A percentile compares a stretch with the other conserved stretches of the same genome.
Evolutionary conservation across 2,329 filamentous ascomycete species (phyloP).

Genomic region (Simplicillium sp.): DNA sequence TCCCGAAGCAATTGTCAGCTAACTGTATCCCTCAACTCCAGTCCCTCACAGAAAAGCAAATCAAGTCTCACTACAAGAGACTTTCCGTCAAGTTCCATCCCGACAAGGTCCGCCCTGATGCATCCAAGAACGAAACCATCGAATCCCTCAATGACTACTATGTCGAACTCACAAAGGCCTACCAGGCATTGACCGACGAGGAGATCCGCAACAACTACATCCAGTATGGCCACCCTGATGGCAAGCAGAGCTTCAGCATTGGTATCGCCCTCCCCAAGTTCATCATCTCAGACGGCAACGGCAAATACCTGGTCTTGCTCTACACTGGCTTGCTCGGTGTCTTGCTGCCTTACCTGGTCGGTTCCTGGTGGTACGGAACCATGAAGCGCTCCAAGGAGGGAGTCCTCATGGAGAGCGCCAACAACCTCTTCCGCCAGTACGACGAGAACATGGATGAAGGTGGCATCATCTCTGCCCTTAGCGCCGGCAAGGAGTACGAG

Average conservation of each 20-base stretch:
- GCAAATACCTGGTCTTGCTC: slow-evolving; percentile 86
- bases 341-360: slow-evolving; percentile 83
- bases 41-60: slow-evolving; percentile 79
- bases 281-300: slow-evolving; percentile 86
- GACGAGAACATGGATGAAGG: slow-evolving; percentile 74
- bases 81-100: slow-evolving; percentile 83
- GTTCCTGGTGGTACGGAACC: slow-evolving; percentile 98
- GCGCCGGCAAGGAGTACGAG: slow-evolving; percentile 78
- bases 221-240: slow-evolving; percentile 91
- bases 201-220: slow-evolving; percentile 95
- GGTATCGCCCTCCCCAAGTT: slow-evolving; percentile 92
- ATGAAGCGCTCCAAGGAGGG: slow-evolving; percentile 90
- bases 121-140: slow-evolving; percentile 78
- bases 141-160: slow-evolving; percentile 81
- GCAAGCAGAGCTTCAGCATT: slow-evolving; percentile 97
- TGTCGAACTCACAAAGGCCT: slow-evolving; percentile 94
- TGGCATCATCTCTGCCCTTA: slow-evolving; percentile 71
- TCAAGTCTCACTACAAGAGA: slow-evolving; percentile 83
- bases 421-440: slow-evolving; percentile 90
- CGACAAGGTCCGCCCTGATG: slow-evolving; percentile 81
- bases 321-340: slow-evolving; percentile 86
- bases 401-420: slow-evolving; percentile 85
- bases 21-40: slow-evolving; percentile 19
- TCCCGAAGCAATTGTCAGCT: neutral
- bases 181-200: slow-evolving; percentile 95